Conservation (phyloP, 768 basidiomycete species). For the Suillus subaureus region DNA sequence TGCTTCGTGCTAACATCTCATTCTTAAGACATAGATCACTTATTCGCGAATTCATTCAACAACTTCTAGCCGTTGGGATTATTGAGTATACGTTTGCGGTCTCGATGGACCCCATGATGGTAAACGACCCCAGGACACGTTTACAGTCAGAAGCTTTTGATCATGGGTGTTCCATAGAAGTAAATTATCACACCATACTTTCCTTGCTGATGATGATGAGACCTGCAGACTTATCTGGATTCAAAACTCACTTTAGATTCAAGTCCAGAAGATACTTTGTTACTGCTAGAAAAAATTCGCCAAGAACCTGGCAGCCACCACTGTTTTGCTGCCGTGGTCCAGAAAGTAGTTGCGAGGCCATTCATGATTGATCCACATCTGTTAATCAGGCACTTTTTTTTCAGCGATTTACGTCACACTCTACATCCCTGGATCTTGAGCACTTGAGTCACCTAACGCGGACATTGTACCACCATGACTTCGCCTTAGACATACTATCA, state of each 20-base stretch:
- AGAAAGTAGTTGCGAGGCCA: constrained; percentile 46
- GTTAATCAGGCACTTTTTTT: constrained; percentile 10
- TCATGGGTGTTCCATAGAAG: constrained; percentile 58
- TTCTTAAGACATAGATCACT: constrained; percentile 26
- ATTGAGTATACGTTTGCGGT: constrained; percentile 54
- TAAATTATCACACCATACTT: constrained; percentile 24
- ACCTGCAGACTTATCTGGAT: constrained; percentile 47
- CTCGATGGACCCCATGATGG: constrained; percentile 53
- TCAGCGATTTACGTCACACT: constrained; percentile 62
- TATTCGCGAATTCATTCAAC: constrained; percentile 43
- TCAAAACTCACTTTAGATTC: constrained; percentile 57
- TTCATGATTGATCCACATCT: neutral
- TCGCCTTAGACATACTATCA: constrained; percentile 67
- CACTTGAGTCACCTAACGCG: constrained; percentile 71
- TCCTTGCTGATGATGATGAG: constrained; percentile 13
- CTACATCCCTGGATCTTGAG: constrained; percentile 63
- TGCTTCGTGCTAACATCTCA: constrained; percentile 14
- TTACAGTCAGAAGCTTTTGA: constrained; percentile 64
- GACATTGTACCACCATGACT: constrained; percentile 58
- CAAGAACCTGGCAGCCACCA: constrained; percentile 59
- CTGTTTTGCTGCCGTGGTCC: constrained; percentile 55
- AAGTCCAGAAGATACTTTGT: constrained; percentile 37
- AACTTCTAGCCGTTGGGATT: constrained; percentile 54
- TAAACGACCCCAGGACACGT: constrained; percentile 49
- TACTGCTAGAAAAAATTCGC: constrained; percentile 45